phyloP scores from a whole-genome alignment of 257 asterid species.

The Nicotiana otophora region DNA sequence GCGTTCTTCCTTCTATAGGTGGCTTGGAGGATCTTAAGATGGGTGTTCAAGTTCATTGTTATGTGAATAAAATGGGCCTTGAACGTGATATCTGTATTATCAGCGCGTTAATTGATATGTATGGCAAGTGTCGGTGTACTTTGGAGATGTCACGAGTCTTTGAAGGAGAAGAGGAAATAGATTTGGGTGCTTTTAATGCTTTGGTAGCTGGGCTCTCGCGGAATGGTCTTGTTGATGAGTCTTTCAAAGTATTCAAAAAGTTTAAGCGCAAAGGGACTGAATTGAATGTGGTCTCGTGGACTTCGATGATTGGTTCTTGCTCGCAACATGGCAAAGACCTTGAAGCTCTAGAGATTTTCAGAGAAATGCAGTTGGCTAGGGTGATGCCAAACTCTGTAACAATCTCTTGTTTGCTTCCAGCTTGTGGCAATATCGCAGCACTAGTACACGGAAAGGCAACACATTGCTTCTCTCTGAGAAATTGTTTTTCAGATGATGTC shows the following conservation, averaged over 20 bases:
- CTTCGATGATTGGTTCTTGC: slow-evolving; percentile 79
- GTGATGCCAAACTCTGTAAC: slow-evolving; percentile 73
- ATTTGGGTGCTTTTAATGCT: slow-evolving; percentile 71
- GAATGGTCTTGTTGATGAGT: slow-evolving; percentile 67
- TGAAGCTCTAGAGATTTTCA: slow-evolving; percentile 71
- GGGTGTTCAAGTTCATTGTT: slow-evolving; percentile 69
- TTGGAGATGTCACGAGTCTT: slow-evolving; percentile 49
- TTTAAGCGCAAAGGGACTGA: slow-evolving; percentile 40
- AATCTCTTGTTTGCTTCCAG: slow-evolving; percentile 84
- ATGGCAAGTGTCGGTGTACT: slow-evolving; percentile 57
- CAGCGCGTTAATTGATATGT: slow-evolving; percentile 78
- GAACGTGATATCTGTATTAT: slow-evolving; percentile 52
- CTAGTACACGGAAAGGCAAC: slow-evolving; percentile 75
- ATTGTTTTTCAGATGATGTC: slow-evolving; percentile 43
- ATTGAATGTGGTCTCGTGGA: slow-evolving; percentile 88
- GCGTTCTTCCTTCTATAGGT: slow-evolving; percentile 81
- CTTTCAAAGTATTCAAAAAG: slow-evolving; percentile 45
- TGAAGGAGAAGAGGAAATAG: slow-evolving; percentile 48
- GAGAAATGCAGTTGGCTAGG: slow-evolving; percentile 70
- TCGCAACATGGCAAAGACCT: slow-evolving; percentile 82
- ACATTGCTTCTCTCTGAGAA: slow-evolving; percentile 69
- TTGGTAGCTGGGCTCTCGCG: slow-evolving; percentile 68
- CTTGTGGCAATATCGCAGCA: slow-evolving; percentile 86
- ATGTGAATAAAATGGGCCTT: slow-evolving; percentile 59
- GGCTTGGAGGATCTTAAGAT: slow-evolving; percentile 40